Base-by-base conservation (phyloP, 2,329 filamentous ascomycete genomes). In the Monosporascus sp. region DNA sequence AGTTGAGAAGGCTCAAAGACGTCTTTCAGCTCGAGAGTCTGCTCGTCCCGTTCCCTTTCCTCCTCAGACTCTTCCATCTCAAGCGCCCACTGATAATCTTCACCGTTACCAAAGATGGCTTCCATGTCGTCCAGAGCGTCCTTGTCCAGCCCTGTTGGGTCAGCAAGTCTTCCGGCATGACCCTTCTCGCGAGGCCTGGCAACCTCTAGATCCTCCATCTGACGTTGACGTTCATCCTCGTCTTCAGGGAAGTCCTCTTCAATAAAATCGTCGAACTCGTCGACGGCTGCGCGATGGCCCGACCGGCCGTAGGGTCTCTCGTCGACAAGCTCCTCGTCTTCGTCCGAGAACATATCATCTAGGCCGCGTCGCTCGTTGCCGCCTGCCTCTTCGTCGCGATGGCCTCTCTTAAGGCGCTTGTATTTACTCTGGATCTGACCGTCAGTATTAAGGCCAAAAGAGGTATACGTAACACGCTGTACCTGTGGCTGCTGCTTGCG, bases 1-100 rank as follows among this genome's bases (percentile, higher is more conserved):
- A 99, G 82, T 69, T 99, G 91, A 3, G 92, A 96, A 1, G 94
- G 94, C 72, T 99, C 94, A 65, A 99, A 99, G 49, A 99, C 93
- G 68, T 99, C 93, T 74, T 97, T 97, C 58, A 99, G 82, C 71
- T 97, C 91, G 43, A 97, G 84, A 45, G 87, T 86, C 64, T 92
- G 89, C 60, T 95, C 90, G 57, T 90, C 88, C 55, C 86, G 82
- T 60, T 88, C 80, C 53, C 88, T 85, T 48, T 90, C 86, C 60
- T 95, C 90, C 60, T 92, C 88, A 49, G 91, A 87, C 46, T 94
- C 89, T 70, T 97, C 92, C 65, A 93, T 79, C 50, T 93, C 88
- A 48, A 99, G 76, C 8, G 93, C 94, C 86, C 95, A 99, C 62
- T 92, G 87, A 67, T 97, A 99, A 66, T 99, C 94, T 59, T 90